These are phyloP conservation scores for Trichoderma sp. DNA, from an alignment of 2,329 filamentous ascomycete genomes.

Conservation along the genomic window DNA sequence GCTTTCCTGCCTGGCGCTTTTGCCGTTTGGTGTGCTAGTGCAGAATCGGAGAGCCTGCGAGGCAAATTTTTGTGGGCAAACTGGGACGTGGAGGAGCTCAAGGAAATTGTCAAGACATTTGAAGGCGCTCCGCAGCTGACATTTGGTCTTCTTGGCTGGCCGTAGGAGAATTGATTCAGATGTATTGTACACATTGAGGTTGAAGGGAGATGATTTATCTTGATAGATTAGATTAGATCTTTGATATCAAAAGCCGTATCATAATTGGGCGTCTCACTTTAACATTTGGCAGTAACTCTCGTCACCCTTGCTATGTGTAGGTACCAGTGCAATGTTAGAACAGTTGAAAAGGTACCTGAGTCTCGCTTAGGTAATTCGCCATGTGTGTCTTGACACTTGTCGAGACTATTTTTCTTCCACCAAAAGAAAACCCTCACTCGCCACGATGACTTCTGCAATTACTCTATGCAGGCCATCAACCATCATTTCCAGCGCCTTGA, in stretches of 20 bases:
- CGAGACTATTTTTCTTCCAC: neutral
- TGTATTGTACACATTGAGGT: neutral
- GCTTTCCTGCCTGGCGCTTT: slow-evolving; percentile 34
- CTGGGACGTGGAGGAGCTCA: slow-evolving; percentile 52
- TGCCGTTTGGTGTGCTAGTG: slow-evolving; percentile 42
- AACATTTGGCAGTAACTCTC: neutral
- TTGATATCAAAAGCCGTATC: neutral
- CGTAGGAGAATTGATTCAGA: neutral
- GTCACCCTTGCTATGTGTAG: neutral
- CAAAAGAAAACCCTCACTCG: neutral
- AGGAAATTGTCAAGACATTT: slow-evolving; percentile 36
- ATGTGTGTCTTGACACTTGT: neutral
- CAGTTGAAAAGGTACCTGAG: neutral
- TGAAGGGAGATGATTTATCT: neutral
- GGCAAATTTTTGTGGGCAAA: slow-evolving; percentile 47
- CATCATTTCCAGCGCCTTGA: neutral
- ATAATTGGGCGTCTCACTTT: neutral
- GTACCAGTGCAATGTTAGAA: neutral
- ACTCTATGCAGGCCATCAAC: neutral
- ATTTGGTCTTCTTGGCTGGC: slow-evolving; percentile 14
- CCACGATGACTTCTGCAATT: neutral
- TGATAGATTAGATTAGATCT: neutral
- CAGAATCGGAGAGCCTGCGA: slow-evolving; percentile 46
- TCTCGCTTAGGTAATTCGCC: neutral
- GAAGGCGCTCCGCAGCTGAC: slow-evolving; percentile 24